Conservation (phyloP, 2,329 filamentous ascomycete genomes). For the Neocatenulostroma microsporum region DNA sequence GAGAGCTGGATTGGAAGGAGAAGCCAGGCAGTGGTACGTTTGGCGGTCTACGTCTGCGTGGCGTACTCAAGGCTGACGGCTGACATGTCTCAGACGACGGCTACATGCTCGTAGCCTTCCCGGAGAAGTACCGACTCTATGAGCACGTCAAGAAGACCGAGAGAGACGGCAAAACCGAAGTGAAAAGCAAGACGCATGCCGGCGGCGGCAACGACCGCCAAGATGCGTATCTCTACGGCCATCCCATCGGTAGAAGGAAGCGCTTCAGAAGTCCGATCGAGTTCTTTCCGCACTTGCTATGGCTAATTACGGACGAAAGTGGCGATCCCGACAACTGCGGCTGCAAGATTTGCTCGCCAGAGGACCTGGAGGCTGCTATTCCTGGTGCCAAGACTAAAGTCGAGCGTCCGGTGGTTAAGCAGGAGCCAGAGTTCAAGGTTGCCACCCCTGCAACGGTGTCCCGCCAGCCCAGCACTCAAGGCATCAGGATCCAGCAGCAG, state of each 20-base stretch:
- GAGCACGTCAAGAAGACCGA: slow-evolving; percentile 49
- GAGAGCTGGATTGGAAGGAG: slow-evolving; percentile 35
- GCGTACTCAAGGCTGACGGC: background rate
- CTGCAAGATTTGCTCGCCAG: slow-evolving; percentile 51
- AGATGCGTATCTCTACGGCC: slow-evolving; percentile 55
- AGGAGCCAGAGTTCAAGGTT: slow-evolving; percentile 13
- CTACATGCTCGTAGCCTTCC: slow-evolving; percentile 48
- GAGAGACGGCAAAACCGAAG: slow-evolving; percentile 36
- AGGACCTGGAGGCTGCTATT: slow-evolving; percentile 41
- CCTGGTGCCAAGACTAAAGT: slow-evolving; percentile 16
- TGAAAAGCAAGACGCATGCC: slow-evolving; percentile 43
- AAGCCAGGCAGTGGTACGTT: slow-evolving; percentile 7
- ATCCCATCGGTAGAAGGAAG: slow-evolving; percentile 50
- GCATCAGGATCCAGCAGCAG: slow-evolving; percentile 10
- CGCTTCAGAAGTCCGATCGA: slow-evolving; percentile 52
- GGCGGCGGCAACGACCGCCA: slow-evolving; percentile 47
- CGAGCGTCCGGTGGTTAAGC: slow-evolving; percentile 17
- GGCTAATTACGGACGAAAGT: slow-evolving; percentile 47
- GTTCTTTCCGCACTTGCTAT: slow-evolving; percentile 53
- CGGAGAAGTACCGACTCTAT: slow-evolving; percentile 51
- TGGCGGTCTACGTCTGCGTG: background rate
- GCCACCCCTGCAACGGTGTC: slow-evolving; percentile 10
- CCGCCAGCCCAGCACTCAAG: slow-evolving; percentile 11
- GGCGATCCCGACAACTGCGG: slow-evolving; percentile 49
- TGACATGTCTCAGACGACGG: slow-evolving; percentile 27